Conservation (phyloP, 2,329 filamentous ascomycete genomes). For the Talaromyces marneffei region DNA sequence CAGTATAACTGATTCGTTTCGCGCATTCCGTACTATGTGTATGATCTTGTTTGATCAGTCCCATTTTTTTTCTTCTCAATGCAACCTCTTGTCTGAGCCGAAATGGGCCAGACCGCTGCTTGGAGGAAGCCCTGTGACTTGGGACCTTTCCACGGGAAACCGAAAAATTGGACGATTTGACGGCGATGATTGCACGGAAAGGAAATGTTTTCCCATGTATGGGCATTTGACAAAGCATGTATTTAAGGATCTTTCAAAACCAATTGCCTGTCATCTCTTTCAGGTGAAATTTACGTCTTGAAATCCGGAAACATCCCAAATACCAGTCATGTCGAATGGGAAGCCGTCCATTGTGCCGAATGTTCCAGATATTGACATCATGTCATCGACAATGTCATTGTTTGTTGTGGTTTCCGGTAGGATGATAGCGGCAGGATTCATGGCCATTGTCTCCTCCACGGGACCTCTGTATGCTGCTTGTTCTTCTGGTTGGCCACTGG, state of each 20-base stretch:
- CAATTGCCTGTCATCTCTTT: background rate
- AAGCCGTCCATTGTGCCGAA: slow-evolving; percentile 44
- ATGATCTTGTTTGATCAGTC: background rate
- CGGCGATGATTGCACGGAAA: background rate
- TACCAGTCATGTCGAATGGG: slow-evolving; percentile 43
- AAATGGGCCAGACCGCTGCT: background rate
- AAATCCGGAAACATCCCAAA: slow-evolving; percentile 42
- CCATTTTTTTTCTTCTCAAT: background rate
- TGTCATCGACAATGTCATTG: slow-evolving; percentile 42
- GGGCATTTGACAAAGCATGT: background rate
- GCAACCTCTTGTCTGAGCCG: background rate
- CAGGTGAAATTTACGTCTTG: slow-evolving; percentile 33
- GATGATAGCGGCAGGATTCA: slow-evolving; percentile 36
- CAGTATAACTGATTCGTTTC: background rate
- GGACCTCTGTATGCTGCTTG: slow-evolving; percentile 11
- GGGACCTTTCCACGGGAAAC: slow-evolving; percentile 9
- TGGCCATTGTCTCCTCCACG: slow-evolving; percentile 22
- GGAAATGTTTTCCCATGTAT: background rate
- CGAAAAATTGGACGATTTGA: background rate
- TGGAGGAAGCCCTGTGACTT: background rate
- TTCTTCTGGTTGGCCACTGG: slow-evolving; percentile 7
- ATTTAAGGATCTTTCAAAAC: background rate
- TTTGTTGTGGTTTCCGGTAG: slow-evolving; percentile 41
- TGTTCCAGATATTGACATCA: slow-evolving; percentile 43
- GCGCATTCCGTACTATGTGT: background rate